phyloP scores from a whole-genome alignment of 495 filamentous ascomycete genomes.

The Penicillium canariense region DNA sequence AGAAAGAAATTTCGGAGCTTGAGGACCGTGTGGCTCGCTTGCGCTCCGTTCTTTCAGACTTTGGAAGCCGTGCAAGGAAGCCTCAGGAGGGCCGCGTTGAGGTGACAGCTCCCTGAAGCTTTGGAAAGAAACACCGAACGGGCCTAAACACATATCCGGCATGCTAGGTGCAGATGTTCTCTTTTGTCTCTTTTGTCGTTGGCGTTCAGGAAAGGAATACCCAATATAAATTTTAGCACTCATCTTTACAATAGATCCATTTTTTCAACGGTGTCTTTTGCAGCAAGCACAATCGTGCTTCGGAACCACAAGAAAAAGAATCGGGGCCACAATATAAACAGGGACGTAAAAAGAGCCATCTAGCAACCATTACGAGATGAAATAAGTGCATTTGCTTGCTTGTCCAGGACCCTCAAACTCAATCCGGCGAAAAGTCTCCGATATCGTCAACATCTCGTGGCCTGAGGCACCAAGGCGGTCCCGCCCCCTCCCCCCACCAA shows the following conservation, averaged over 20 bases:
- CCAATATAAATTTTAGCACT: slow-evolving; percentile 18
- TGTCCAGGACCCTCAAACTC: slow-evolving; percentile 11
- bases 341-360: not conserved
- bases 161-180: not conserved
- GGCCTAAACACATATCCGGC: not conserved
- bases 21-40: slow-evolving; percentile 63
- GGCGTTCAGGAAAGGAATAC: slow-evolving; percentile 26
- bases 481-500: slow-evolving; percentile 27
- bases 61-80: slow-evolving; percentile 35
- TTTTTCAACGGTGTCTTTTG: not conserved
- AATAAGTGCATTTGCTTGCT: not conserved
- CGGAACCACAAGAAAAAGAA: slow-evolving; percentile 15
- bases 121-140: not conserved
- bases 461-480: slow-evolving; percentile 28
- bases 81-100: not conserved
- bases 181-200: slow-evolving; percentile 5
- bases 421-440: slow-evolving; percentile 27
- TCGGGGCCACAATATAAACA: not conserved
- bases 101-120: slow-evolving; percentile 5
- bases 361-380: not conserved
- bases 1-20: slow-evolving; percentile 73
- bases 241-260: slow-evolving; percentile 1
- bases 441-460: slow-evolving; percentile 21
- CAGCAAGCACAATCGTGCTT: slow-evolving; percentile 4
- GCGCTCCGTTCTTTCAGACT: slow-evolving; percentile 50